A percentile compares a stretch with the other conserved stretches of the same genome.
These are phyloP conservation scores for Amaranthus hypochondriacus DNA, from an alignment of 148 eudicot genomes.

Conservation along the genomic window DNA sequence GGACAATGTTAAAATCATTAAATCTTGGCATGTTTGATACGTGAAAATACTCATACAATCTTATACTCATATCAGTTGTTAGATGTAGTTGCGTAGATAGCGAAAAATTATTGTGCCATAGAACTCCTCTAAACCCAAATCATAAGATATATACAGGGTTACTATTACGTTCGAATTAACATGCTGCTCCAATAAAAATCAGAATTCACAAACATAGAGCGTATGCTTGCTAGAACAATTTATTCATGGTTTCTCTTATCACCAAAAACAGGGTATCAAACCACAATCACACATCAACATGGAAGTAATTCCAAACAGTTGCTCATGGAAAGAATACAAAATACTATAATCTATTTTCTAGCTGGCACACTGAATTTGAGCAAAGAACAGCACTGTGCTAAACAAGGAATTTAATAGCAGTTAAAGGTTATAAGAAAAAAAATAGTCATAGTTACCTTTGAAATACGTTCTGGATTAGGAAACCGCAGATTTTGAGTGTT, in stretches of 20 bases:
- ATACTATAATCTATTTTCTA: neutral
- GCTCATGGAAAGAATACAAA: neutral
- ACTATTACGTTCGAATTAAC: neutral
- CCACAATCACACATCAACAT: neutral
- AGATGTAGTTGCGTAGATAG: no score
- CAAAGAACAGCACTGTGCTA: neutral
- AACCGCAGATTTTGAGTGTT: constrained; percentile 75
- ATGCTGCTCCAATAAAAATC: neutral
- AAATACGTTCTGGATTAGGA: constrained; percentile 84
- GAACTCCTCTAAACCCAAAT: neutral
- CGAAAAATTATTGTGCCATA: neutral
- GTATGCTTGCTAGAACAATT: neutral
- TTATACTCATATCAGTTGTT: no score
- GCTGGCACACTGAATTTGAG: neutral
- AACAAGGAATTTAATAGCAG: neutral
- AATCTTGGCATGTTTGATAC: no score
- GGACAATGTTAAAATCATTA: no score
- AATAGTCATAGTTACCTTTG: constrained; percentile 45
- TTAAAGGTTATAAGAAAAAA: neutral
- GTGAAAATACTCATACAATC: no score
- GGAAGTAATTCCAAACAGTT: neutral
- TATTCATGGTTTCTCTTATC: neutral
- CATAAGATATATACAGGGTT: neutral
- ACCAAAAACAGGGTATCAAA: neutral
- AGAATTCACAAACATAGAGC: neutral